phyloP scores from a whole-genome alignment of 1,284 basidiomycete species.

The Melampsora medusae region DNA sequence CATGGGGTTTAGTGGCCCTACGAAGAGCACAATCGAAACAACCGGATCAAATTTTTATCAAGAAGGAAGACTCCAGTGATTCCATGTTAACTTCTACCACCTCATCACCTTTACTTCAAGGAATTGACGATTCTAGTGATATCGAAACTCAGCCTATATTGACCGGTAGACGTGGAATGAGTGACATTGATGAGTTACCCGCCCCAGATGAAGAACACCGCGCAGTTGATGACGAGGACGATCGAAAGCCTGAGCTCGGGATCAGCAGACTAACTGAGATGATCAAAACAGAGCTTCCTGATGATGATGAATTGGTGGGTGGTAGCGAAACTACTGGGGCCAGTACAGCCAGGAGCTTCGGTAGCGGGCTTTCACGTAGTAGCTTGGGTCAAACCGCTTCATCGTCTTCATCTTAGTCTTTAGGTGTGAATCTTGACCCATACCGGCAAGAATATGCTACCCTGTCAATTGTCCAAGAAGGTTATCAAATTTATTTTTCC shows the following conservation, averaged over 20 bases:
- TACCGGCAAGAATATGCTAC: too few species aligned
- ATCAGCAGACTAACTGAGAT: background rate
- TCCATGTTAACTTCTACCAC: background rate
- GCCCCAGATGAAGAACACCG: background rate
- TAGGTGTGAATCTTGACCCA: too few species aligned
- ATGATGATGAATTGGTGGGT: constrained; percentile 8
- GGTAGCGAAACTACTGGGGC: constrained; percentile 1
- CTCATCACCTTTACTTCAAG: background rate
- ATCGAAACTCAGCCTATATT: too few species aligned
- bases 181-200: background rate
- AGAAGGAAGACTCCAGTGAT: background rate
- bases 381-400: background rate
- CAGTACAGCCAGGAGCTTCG: background rate
- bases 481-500: too few species aligned
- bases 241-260: background rate
- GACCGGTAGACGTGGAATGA: background rate
- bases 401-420: background rate
- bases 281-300: background rate
- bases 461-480: too few species aligned
- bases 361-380: background rate
- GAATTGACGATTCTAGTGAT: background rate
- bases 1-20: constrained; percentile 17
- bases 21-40: background rate
- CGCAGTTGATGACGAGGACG: background rate
- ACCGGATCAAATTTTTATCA: background rate